Conservation (phyloP, 768 basidiomycete species). For the Xerocomellus intermedius region DNA sequence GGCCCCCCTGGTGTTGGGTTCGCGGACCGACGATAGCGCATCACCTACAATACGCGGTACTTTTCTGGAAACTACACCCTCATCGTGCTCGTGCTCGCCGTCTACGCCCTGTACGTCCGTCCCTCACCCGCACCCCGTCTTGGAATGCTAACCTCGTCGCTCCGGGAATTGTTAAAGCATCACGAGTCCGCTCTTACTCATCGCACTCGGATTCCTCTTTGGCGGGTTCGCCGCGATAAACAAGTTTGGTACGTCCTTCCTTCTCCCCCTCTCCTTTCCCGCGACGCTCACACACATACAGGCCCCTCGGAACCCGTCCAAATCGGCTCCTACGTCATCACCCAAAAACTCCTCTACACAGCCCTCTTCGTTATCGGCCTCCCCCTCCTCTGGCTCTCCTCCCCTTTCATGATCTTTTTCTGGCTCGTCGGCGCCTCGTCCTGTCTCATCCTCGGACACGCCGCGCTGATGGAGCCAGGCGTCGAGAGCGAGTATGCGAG, state of each 20-base stretch:
- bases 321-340: slow-evolving; percentile 75
- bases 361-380: slow-evolving; percentile 89
- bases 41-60: slow-evolving; percentile 92
- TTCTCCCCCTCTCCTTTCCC: not conserved
- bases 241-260: slow-evolving; percentile 68
- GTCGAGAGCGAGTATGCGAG: slow-evolving; percentile 89
- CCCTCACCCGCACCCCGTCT: not conserved
- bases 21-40: too few relatives aligned
- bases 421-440: slow-evolving; percentile 90
- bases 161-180: slow-evolving; percentile 45
- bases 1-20: too few relatives aligned
- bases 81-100: slow-evolving; percentile 71
- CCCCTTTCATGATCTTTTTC: slow-evolving; percentile 83
- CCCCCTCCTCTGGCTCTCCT: slow-evolving; percentile 78
- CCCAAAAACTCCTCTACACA: slow-evolving; percentile 87
- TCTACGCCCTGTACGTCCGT: slow-evolving; percentile 75
- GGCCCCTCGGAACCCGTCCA: slow-evolving; percentile 78
- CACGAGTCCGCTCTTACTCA: slow-evolving; percentile 77
- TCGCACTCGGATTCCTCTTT: slow-evolving; percentile 84
- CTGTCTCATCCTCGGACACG: slow-evolving; percentile 83
- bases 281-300: slow-evolving; percentile 33
- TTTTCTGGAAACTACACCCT: slow-evolving; percentile 91
- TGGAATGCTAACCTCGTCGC: too few relatives aligned
- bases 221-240: slow-evolving; percentile 91
- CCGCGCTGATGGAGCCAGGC: slow-evolving; percentile 88